Evolutionary conservation across 1,284 basidiomycete genomes (phyloP).

Genomic region (Sanguinoderma infundibulare): DNA sequence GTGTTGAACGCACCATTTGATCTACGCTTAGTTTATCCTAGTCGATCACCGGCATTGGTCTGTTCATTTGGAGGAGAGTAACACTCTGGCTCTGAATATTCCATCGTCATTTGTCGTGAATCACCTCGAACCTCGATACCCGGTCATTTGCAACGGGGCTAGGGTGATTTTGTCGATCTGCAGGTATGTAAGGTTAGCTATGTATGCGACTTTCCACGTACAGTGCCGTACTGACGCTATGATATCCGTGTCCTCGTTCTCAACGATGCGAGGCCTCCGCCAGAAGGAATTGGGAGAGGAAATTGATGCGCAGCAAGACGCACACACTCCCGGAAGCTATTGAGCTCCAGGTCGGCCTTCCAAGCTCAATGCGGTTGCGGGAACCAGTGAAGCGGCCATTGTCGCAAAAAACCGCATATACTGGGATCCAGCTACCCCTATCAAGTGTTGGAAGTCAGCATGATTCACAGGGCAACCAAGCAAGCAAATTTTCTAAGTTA

Average conservation of each 20-base stretch:
- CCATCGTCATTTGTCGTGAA: not conserved
- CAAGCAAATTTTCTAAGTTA: no score
- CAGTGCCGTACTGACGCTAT: no score
- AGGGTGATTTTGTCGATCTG: not conserved
- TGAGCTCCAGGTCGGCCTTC: no score
- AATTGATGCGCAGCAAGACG: no score
- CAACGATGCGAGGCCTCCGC: no score
- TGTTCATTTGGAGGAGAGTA: not conserved
- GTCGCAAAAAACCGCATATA: not conserved
- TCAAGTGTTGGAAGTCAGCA: not conserved
- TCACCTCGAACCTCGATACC: not conserved
- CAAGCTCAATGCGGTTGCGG: not conserved
- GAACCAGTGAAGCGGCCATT: not conserved
- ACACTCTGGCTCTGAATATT: not conserved
- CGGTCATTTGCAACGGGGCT: no score
- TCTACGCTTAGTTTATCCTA: not conserved
- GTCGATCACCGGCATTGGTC: not conserved
- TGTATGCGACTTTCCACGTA: no score
- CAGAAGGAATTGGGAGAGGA: no score
- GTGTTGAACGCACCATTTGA: not conserved
- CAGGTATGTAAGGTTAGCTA: not conserved
- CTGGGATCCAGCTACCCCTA: not conserved
- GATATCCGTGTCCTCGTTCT: no score
- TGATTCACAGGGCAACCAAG: not conserved
- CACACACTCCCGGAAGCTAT: no score